Evolutionary conservation across 2,329 filamentous ascomycete species (phyloP).

Genomic region (Orbilia blumenaviensis): DNA sequence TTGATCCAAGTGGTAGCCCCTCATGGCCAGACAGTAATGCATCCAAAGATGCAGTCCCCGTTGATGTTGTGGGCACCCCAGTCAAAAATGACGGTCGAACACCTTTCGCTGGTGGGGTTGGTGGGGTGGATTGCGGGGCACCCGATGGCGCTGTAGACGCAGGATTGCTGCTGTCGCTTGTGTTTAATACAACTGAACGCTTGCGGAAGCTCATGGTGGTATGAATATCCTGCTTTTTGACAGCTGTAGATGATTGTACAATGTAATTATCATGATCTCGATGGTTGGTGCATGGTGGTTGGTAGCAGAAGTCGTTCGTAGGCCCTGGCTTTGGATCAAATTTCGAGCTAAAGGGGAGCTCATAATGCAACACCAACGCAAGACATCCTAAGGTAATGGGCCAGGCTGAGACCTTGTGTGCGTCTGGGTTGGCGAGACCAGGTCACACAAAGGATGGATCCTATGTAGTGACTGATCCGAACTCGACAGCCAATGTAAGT

Average conservation of each 20-base stretch:
- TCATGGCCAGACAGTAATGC: constrained; percentile 84
- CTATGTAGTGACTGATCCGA: too few species aligned
- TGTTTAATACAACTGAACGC: constrained; percentile 69
- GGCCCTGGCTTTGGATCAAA: neutral
- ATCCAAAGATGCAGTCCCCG: constrained; percentile 86
- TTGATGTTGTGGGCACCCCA: constrained; percentile 87
- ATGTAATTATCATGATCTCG: constrained; percentile 24
- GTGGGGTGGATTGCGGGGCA: constrained; percentile 55
- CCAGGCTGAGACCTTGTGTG: neutral
- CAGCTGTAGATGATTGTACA: neutral
- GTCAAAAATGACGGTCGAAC: constrained; percentile 87
- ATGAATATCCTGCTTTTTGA: neutral
- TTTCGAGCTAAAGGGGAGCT: neutral
- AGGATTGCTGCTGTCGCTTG: neutral
- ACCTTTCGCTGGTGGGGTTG: constrained; percentile 51
- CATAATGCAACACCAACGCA: constrained; percentile 1
- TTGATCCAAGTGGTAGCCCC: constrained; percentile 82
- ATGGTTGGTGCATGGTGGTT: neutral
- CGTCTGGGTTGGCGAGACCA: neutral
- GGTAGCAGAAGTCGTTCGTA: neutral
- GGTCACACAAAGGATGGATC: too few species aligned
- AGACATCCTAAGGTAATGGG: neutral
- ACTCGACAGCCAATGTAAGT: too few species aligned
- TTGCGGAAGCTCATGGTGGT: constrained; percentile 73
- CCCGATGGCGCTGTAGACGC: neutral